Percentiles rank a stretch among this genome's conserved stretches.
Conservation (phyloP, 306 rosid species). For the Inga leiocalycina region DNA sequence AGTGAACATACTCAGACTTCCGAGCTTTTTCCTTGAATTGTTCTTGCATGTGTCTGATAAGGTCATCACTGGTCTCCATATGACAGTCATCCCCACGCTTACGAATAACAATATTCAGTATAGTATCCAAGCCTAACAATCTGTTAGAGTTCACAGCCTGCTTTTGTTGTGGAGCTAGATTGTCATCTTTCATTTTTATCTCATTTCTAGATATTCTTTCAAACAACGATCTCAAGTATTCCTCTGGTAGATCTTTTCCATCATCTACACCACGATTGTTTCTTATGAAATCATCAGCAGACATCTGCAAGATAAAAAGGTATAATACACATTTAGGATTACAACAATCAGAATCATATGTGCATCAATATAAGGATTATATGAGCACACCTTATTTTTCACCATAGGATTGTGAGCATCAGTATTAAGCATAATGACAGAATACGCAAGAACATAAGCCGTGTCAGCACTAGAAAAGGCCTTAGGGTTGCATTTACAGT, state of each 20-base stretch:
- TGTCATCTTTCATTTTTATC: conserved; percentile 95
- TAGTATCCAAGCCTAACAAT: conserved; percentile 85
- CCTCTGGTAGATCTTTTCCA: conserved; percentile 96
- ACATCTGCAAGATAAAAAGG: conserved; percentile 77
- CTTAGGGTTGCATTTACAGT: conserved; percentile 92
- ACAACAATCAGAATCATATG: conserved; percentile 33
- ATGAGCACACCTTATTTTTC: conserved; percentile 79
- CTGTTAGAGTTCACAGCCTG: conserved; percentile 80
- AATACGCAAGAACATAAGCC: conserved; percentile 97
- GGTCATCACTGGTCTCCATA: conserved; percentile 95
- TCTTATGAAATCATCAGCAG: conserved; percentile 95
- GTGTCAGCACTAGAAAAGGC: conserved; percentile 98
- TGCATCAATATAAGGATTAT: conserved; percentile 22
- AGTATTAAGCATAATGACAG: conserved; percentile 96
- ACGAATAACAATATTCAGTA: conserved; percentile 88
- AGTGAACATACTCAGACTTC: conserved; percentile 82
- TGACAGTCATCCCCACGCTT: conserved; percentile 70
- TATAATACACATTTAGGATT: neutral
- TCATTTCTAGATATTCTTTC: conserved; percentile 90
- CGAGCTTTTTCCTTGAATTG: conserved; percentile 98
- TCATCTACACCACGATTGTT: conserved; percentile 99
- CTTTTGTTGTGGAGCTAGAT: conserved; percentile 74
- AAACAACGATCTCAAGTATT: conserved; percentile 81
- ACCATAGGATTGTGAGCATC: conserved; percentile 98
- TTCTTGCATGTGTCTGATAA: conserved; percentile 94